Evolutionary conservation across 495 filamentous ascomycete species (phyloP), one percentile per base, ranked within the genome.

Genomic region (Apiosordaria backusii): DNA sequence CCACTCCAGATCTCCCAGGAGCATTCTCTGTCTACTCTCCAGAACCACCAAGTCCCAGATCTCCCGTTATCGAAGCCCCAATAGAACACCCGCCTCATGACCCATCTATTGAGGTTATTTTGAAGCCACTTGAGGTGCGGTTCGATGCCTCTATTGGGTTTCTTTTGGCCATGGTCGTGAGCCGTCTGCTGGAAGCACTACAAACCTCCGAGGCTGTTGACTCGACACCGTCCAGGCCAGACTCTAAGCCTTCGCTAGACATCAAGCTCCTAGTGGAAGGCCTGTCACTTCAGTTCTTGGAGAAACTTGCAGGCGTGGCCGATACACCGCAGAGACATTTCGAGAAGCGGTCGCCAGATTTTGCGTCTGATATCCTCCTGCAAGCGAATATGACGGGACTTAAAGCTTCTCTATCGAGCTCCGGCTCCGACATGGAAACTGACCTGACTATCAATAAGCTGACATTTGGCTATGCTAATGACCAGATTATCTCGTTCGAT

Each of bases 401-500:
- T 22, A 70, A 72, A 6, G 67, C 80, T 13, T 70, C 78, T 9
- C 61, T 84, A 24, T 74, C 72, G 1, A 71, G 63, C 40, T 66
- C 71, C 7, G 72, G 63, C 16, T 55, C 68, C 27, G 72, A 72
- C 35, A 80, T 72, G 7, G 78, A 79, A 18, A 78, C 82, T 2
- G 80, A 74, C 50, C 19, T 88, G 4, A 75, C 75, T 40, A 71
- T 94, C 2, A 82, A 87, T 52, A 92, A 88, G 66, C 89, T 96
- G 71, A 79, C 74, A 0, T 86, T 97, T 62, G 91, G 90, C 9
- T 92, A 90, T 75, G 83, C 84, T 6, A 83, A 86, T n/a, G 88
- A 89, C 27, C 81, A 88, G 66, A 86, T 96, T 29, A 75, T 96
- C 60, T 90, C 89, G 23, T 97, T 97, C 68, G 86, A 86, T 64